Percentiles rank a stretch among this genome's conserved stretches.
Conservation (phyloP, 2,329 filamentous ascomycete species). For the Aspergillus sp. region DNA sequence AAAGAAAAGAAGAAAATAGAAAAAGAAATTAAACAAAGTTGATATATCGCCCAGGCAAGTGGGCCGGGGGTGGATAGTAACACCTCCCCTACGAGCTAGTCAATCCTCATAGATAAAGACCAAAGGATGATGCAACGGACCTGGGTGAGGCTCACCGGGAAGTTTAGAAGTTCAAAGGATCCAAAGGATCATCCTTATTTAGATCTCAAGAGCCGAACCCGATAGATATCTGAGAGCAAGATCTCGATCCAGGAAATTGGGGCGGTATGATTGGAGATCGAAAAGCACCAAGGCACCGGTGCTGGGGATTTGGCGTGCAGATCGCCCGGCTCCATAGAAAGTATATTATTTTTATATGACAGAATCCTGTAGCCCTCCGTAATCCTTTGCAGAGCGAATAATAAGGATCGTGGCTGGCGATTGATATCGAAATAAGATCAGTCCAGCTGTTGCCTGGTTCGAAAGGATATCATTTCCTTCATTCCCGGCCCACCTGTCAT, state of each 20-base stretch:
- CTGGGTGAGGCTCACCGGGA: not conserved
- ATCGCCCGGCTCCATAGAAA: not conserved
- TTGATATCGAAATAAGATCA: not conserved
- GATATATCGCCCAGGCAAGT: not conserved
- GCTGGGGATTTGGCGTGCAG: conserved; percentile 3
- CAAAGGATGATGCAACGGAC: not conserved
- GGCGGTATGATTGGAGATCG: conserved; percentile 5
- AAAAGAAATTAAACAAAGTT: not conserved
- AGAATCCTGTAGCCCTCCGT: not conserved
- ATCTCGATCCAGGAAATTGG: conserved; percentile 2
- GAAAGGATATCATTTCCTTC: not conserved
- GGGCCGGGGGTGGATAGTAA: not conserved
- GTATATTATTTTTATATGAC: not conserved
- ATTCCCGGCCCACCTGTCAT: not conserved
- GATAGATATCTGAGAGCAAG: not conserved
- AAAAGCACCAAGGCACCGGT: not conserved
- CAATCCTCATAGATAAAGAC: not conserved
- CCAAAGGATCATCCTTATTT: not conserved
- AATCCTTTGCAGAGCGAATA: not conserved
- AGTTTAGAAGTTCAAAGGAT: not conserved
- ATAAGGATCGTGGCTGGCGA: not conserved
- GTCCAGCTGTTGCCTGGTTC: not conserved
- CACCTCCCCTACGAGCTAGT: not conserved
- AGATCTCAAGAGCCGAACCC: not conserved
- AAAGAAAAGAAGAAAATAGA: not conserved